A percentile compares a stretch with the other conserved stretches of the same genome.
These are phyloP conservation scores for Penicillium paneum DNA, from an alignment of 2,329 filamentous ascomycete species.

Conservation along the genomic window DNA sequence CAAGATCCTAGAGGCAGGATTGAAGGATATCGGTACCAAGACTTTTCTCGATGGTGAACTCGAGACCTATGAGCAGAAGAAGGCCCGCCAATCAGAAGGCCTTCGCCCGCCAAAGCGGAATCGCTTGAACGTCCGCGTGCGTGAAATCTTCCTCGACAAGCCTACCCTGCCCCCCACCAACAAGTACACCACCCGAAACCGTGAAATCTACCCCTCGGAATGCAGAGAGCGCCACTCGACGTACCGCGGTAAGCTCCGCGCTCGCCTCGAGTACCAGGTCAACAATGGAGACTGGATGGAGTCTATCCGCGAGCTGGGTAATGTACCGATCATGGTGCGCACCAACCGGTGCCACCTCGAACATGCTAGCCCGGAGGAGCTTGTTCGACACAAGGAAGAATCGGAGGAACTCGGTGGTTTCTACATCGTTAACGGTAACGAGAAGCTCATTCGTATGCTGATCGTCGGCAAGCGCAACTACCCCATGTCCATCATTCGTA, in stretches of 20 bases:
- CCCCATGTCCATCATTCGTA: slow-evolving; percentile 88
- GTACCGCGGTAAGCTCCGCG: slow-evolving; percentile 82
- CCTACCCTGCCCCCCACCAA: slow-evolving; percentile 75
- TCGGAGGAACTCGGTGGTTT: slow-evolving; percentile 95
- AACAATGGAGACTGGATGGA: slow-evolving; percentile 84
- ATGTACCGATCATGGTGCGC: slow-evolving; percentile 91
- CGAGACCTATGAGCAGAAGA: slow-evolving; percentile 40
- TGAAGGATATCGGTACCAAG: slow-evolving; percentile 88
- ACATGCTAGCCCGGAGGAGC: slow-evolving; percentile 73
- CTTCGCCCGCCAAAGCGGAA: slow-evolving; percentile 61
- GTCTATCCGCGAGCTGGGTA: slow-evolving; percentile 78
- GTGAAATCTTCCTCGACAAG: slow-evolving; percentile 78
- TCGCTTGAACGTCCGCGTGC: slow-evolving; percentile 71
- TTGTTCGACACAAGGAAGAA: slow-evolving; percentile 88
- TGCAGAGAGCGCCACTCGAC: slow-evolving; percentile 90
- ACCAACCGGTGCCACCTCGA: slow-evolving; percentile 90
- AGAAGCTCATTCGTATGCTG: slow-evolving; percentile 92
- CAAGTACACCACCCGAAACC: slow-evolving; percentile 73
- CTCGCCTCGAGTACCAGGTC: slow-evolving; percentile 77
- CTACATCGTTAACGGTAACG: slow-evolving; percentile 95
- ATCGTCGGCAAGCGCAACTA: slow-evolving; percentile 89
- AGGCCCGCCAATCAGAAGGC: slow-evolving; percentile 50
- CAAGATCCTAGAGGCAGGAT: slow-evolving; percentile 69
- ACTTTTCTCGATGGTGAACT: slow-evolving; percentile 76
- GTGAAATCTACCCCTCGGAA: slow-evolving; percentile 86